phyloP scores from a whole-genome alignment of 352 stramenopile species.

The Globisporangium emineosum region DNA sequence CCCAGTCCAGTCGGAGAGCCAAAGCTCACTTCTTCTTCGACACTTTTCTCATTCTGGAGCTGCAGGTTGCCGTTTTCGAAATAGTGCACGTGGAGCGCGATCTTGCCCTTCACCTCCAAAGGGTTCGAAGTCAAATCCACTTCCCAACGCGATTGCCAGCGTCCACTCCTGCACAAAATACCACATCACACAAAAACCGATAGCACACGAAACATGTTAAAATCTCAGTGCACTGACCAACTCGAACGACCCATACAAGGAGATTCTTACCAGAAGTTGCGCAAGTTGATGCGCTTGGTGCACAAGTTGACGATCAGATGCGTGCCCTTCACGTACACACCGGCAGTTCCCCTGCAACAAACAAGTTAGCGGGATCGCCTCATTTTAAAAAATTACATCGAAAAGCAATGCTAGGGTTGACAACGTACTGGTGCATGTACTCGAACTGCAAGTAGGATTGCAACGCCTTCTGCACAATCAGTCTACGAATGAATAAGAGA shows the following conservation, averaged over 20 bases:
- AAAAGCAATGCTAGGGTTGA: no score
- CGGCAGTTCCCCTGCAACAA: slow-evolving; percentile 55
- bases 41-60: slow-evolving; percentile 76
- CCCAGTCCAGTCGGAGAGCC: slow-evolving; percentile 40
- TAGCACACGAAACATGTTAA: neutral
- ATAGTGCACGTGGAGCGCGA: slow-evolving; percentile 91
- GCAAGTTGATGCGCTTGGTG: slow-evolving; percentile 84
- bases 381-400: no score
- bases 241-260: neutral
- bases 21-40: slow-evolving; percentile 57
- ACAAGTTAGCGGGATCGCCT: slow-evolving; percentile 5
- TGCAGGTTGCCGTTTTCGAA: slow-evolving; percentile 97
- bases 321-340: slow-evolving; percentile 70
- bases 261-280: slow-evolving; percentile 83
- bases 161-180: slow-evolving; percentile 40
- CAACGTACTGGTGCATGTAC: slow-evolving; percentile 69
- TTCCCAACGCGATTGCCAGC: slow-evolving; percentile 83
- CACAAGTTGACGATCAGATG: slow-evolving; percentile 76
- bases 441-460: slow-evolving; percentile 83
- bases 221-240: neutral
- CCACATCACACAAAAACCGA: neutral
- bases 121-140: slow-evolving; percentile 58
- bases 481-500: slow-evolving; percentile 17
- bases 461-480: slow-evolving; percentile 61
- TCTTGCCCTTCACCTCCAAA: slow-evolving; percentile 45